Evolutionary conservation across 495 filamentous ascomycete genomes (phyloP), one percentile per base, ranked within the genome.

Genomic region (Penicillium herquei): DNA sequence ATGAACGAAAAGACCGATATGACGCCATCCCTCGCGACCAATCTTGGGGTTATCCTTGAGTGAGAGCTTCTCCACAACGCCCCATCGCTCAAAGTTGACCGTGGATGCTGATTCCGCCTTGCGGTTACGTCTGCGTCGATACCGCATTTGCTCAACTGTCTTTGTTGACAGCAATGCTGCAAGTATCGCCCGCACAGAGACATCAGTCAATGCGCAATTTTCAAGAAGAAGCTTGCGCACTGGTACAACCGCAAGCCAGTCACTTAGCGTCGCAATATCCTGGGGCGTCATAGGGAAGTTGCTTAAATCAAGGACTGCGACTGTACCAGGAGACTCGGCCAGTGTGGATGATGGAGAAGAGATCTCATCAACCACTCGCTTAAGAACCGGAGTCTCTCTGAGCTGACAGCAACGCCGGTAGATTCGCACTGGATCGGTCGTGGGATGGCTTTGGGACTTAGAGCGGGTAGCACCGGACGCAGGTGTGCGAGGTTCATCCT

Each of bases 341-440:
- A 84, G 70, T 16, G 75, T 82, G 21, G 85, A 85, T 7, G 79
- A 78, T 35, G 86, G 80, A 16, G 84, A 82, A n/a, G 81, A 80
- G 17, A 98, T 87, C 64, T 96, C 90, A 54, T 92, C 89, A 13
- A 87, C 90, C 35, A 98, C 87, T 60, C 87, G 89, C 63, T 92
- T 92, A 18, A 98, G 76, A 37, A 96, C 89, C 1, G 89, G 89
- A 0, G 91, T 92, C 72, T 98, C 94, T 57, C 94, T 79, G 21
- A 98, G 75, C 63, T 97, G 92, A 64, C 94, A 98, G 67, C 94
- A 98, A 52, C 94, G 83, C 47, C 92, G 83, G 70, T 98, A 98
- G 68, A 98, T 96, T 52, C 92, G 83, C 8, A 92, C 80, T 6
- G 94, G 93, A 65, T 96, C 93, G 14, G 88, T 96, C 4, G 92